Evolutionary conservation across 768 basidiomycete species (phyloP).

Genomic region (Calocybe gangraenosa): DNA sequence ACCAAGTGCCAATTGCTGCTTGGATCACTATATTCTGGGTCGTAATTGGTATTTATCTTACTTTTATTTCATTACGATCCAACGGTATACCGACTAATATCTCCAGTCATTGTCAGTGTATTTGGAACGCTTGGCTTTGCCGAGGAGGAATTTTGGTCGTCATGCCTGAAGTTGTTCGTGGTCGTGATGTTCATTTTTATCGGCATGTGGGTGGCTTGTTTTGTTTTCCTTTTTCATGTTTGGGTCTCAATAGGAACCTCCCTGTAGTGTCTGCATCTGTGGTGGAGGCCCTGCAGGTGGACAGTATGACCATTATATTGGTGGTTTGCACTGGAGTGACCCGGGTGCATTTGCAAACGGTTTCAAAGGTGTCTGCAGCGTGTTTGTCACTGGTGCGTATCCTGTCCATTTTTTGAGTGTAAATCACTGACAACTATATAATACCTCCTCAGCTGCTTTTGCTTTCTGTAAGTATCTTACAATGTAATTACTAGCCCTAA

Average conservation of each 20-base stretch:
- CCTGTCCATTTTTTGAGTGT: no score
- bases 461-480: slow-evolving; percentile 27
- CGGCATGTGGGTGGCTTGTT: slow-evolving; percentile 27
- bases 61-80: background rate
- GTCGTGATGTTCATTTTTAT: slow-evolving; percentile 44
- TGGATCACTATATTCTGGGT: slow-evolving; percentile 45
- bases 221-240: background rate
- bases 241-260: background rate
- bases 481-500: background rate
- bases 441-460: slow-evolving; percentile 33
- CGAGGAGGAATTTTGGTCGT: slow-evolving; percentile 50
- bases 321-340: slow-evolving; percentile 32
- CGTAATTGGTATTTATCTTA: slow-evolving; percentile 26
- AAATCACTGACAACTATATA: no score
- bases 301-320: slow-evolving; percentile 31
- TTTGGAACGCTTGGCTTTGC: slow-evolving; percentile 45
- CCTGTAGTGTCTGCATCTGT: slow-evolving; percentile 32
- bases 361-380: slow-evolving; percentile 41
- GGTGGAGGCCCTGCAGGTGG: slow-evolving; percentile 37
- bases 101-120: slow-evolving; percentile 31
- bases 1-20: slow-evolving; percentile 33
- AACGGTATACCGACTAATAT: no score
- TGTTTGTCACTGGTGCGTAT: slow-evolving; percentile 36
- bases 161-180: slow-evolving; percentile 41
- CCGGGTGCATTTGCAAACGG: slow-evolving; percentile 43